These are phyloP conservation scores for Kregervanrija pseudodelftensis DNA, from an alignment of 805 yeast species.

Conservation along the genomic window DNA sequence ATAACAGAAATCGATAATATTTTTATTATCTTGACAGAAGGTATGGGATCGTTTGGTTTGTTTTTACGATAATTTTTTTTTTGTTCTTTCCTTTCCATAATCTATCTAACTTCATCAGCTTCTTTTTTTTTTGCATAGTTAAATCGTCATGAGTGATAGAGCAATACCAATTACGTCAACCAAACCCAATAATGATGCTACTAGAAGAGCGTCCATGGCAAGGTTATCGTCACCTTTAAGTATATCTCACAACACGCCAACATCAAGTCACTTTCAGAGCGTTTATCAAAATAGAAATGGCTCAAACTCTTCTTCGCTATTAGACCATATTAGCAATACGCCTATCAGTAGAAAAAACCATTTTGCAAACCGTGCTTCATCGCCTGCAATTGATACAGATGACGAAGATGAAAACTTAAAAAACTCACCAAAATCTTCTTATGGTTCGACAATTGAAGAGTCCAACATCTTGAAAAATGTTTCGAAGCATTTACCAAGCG, in stretches of 20 bases:
- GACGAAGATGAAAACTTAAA: conserved; percentile 1
- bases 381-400: conserved; percentile 18
- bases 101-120: too few species aligned
- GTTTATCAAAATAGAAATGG: conserved; percentile 11
- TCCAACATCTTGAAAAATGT: conserved; percentile 28
- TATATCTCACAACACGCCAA: conserved; percentile 9
- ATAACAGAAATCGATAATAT: too few species aligned
- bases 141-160: too few species aligned
- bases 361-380: conserved; percentile 5
- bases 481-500: conserved; percentile 31
- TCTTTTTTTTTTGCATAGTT: too few species aligned
- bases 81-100: neutral
- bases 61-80: too few species aligned
- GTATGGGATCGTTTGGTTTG: too few species aligned
- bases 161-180: conserved; percentile 6
- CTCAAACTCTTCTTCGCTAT: conserved; percentile 16
- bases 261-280: conserved; percentile 4
- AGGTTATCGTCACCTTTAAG: conserved; percentile 24
- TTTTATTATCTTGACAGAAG: too few species aligned
- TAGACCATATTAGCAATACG: neutral
- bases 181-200: conserved; percentile 7
- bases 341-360: neutral
- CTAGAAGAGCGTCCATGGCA: conserved; percentile 29
- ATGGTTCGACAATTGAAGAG: conserved; percentile 26
- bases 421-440: conserved; percentile 10